Evolutionary conservation across 148 eudicot genomes (phyloP), one percentile per base, ranked within the genome.

Genomic region (Dysphania ambrosioides): DNA sequence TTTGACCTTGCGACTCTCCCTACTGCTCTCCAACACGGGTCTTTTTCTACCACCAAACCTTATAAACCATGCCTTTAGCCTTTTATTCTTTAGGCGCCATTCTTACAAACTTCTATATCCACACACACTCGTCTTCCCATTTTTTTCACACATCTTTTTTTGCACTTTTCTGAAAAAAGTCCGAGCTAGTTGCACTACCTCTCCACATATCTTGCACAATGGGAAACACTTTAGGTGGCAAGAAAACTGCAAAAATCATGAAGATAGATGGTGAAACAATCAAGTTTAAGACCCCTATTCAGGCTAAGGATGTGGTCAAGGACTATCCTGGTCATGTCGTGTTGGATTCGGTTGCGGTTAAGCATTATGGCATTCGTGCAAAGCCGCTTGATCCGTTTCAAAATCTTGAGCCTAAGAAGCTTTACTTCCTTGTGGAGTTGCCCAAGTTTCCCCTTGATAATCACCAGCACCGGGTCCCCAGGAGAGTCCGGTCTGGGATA

Each of bases 211-310:
- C n/a, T 40, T 8, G 30, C 42, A 51, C 58, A 5, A 94, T 94
- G 98, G 98, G 98, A 1, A 94, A 94, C 79, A 81, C 81, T 63
- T 72, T 92, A 67, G 97, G 97, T 66, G 72, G 85, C 2, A 90
- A 83, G 76, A 90, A 76, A 73, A 86, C 83, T 2, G 75, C 92
- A 2, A 95, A 92, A 71, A 72, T 95, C 27, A 92, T 95, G 99
- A 95, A 95, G 61, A 88, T 89, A 64, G 82, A 85, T 36, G 99
- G 99, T 3, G 91, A 92, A 49, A 92, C 89, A 5, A 75, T 86
- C 38, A 92, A 90, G 83, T 76, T 92, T 30, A 92, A 90, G 80
- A 87, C 91, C 0, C 99, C 99, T 9, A 83, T 90, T 23, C 82
- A 82, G 80, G 96, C 96, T 5, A 81, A 77, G 8, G 91, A 83